phyloP scores from a whole-genome alignment of 2,329 filamentous ascomycete species.

The Mariannaea sp. region DNA sequence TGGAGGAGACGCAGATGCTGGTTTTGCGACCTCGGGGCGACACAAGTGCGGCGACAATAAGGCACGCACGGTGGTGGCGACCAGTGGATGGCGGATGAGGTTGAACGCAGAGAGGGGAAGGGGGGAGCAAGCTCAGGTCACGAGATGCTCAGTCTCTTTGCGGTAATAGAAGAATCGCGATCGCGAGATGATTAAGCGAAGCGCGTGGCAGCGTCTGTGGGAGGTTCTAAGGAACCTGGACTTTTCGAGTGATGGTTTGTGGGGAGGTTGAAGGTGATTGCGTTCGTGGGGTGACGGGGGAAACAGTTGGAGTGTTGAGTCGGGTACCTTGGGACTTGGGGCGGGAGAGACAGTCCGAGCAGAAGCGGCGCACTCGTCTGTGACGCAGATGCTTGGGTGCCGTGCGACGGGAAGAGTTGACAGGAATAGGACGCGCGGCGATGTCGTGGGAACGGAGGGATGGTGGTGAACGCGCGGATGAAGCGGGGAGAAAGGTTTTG shows the following conservation, averaged over 20 bases:
- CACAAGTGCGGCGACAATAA: constrained; percentile 22
- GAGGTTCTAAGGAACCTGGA: constrained; percentile 16
- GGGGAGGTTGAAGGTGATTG: constrained; percentile 27
- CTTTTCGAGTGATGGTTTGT: constrained; percentile 19
- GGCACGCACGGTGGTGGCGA: constrained; percentile 28
- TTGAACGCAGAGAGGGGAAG: constrained; percentile 29
- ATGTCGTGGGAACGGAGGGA: not conserved
- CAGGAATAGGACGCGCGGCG: constrained; percentile 11
- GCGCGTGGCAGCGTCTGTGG: constrained; percentile 3
- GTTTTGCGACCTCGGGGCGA: constrained; percentile 15
- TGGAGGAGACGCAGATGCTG: constrained; percentile 8
- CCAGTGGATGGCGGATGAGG: constrained; percentile 17
- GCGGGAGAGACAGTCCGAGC: constrained; percentile 27
- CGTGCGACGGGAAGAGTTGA: not conserved
- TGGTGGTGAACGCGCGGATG: constrained; percentile 1
- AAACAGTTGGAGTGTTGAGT: constrained; percentile 6
- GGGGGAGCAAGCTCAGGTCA: constrained; percentile 33
- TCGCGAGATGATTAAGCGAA: constrained; percentile 16
- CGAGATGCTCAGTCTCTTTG: constrained; percentile 26
- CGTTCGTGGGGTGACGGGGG: constrained; percentile 29
- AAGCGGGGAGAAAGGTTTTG: constrained; percentile 11
- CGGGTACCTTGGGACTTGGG: constrained; percentile 2
- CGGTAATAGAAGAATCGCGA: constrained; percentile 20
- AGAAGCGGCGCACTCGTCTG: constrained; percentile 25
- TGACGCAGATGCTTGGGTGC: constrained; percentile 6